Evolutionary conservation across 768 basidiomycete species (phyloP).

Genomic region (Phanerodontia chrysosporium): DNA sequence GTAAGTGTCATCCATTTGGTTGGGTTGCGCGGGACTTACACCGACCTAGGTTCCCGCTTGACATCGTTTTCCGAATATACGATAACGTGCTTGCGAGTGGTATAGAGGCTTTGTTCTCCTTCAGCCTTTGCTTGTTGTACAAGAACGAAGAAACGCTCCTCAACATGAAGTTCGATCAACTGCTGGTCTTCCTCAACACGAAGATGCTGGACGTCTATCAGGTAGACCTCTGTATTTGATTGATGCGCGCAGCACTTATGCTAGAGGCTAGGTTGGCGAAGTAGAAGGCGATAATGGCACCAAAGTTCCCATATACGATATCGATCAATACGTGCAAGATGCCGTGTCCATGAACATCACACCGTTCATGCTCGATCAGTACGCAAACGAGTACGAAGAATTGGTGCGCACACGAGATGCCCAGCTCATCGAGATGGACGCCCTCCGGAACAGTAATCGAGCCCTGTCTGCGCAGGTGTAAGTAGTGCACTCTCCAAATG

Average conservation of each 20-base stretch:
- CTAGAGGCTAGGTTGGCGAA: not conserved
- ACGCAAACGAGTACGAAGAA: conserved; percentile 86
- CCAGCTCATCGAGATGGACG: conserved; percentile 81
- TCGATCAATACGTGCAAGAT: conserved; percentile 84
- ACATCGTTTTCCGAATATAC: conserved; percentile 93
- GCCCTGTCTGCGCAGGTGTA: conserved; percentile 75
- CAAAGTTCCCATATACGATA: conserved; percentile 42
- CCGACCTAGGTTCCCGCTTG: conserved; percentile 75
- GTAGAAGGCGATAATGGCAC: conserved; percentile 5
- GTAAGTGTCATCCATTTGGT: conserved; percentile 34
- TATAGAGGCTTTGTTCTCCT: conserved; percentile 95
- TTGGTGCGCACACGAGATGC: conserved; percentile 71
- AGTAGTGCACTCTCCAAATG: conserved; percentile 31
- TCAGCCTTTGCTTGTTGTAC: conserved; percentile 81
- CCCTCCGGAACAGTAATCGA: conserved; percentile 76
- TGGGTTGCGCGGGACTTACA: not conserved
- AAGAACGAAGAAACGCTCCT: conserved; percentile 83
- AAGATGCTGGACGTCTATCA: conserved; percentile 83
- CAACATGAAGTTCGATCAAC: conserved; percentile 85
- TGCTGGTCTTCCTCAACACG: conserved; percentile 78
- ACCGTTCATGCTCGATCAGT: conserved; percentile 92
- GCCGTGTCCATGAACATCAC: conserved; percentile 84
- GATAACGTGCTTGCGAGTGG: conserved; percentile 96
- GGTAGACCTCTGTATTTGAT: conserved; percentile 24
- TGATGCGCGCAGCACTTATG: not conserved